A percentile compares a stretch with the other conserved stretches of the same genome.
phyloP scores from a whole-genome alignment of 148 eudicot genomes.

The Camellia sinensis region DNA sequence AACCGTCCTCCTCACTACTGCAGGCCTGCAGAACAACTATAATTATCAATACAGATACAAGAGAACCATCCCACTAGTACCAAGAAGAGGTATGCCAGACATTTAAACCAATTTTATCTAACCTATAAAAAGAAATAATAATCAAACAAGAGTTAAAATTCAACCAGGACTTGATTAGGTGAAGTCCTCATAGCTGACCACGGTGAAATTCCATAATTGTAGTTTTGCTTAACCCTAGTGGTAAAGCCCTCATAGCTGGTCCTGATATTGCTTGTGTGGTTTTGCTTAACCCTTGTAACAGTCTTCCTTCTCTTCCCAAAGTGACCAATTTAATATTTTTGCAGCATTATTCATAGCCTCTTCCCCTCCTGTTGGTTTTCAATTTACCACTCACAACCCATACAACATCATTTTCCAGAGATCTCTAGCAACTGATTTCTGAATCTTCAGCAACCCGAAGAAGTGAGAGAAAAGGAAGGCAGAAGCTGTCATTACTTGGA shows the following conservation, averaged over 20 bases:
- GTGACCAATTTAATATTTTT: not conserved
- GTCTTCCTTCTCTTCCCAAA: not conserved
- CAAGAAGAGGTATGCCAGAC: not conserved
- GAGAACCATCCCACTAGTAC: not conserved
- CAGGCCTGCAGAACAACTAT: conserved; percentile 58
- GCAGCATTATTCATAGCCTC: not conserved
- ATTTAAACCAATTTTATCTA: no score
- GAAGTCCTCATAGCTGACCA: no score
- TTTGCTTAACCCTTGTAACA: not conserved
- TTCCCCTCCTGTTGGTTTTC: not conserved
- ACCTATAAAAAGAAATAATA: no score
- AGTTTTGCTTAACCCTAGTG: no score
- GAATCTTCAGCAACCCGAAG: not conserved
- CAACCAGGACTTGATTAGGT: no score
- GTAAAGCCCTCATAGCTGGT: no score
- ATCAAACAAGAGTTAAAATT: no score
- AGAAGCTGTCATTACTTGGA: not conserved
- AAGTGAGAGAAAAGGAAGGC: no score
- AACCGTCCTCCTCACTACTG: conserved; percentile 72
- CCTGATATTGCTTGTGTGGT: not conserved
- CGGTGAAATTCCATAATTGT: no score
- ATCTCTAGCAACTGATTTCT: not conserved
- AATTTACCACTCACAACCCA: not conserved
- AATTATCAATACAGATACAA: no score
- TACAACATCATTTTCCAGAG: not conserved